Evolutionary conservation across 495 filamentous ascomycete genomes (phyloP), one percentile per base, ranked within the genome.

Genomic region (Penicillium odoratum): DNA sequence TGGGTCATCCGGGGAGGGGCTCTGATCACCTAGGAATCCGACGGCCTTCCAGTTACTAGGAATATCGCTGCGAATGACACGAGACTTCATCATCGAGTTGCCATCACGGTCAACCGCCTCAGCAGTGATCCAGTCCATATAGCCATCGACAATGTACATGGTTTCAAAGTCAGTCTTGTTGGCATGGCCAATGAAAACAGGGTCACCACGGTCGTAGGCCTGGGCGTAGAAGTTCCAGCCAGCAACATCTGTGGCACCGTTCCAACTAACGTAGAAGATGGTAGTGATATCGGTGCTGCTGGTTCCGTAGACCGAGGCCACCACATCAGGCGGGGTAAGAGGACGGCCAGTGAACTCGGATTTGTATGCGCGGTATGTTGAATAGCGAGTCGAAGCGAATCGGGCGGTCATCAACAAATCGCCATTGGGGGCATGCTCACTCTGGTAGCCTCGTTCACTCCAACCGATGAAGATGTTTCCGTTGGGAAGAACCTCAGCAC

Each of bases 391-490:
- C 4, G 70, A 73, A 3, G 58, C 63, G 49, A 78, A 78, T 25
- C 61, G 66, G 42, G 70, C 73, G 16, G 72, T 73, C 69, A 82
- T 81, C 28, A 85, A 65, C 3, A 78, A 63, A 29, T 78, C 78
- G 8, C 85, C 84, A 42, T 85, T 74, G 0, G 74, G 62, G 0
- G 74, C 72, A 63, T 81, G 83, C 60, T 88, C 84, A 5, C 79
- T 85, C 30, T 82, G 71, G 53, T 81, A 81, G 3, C 81, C 79
- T 4, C 74, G 69, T 33, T 81, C 78, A 31, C 85, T 85, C 83
- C 83, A 87, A 51, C 83, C 82, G 25, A 84, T 69, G 15, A 85
- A 78, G 38, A 77, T 60, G 58, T 85, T 85, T 31, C 77, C 81
- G 43, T 79, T 77, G 0, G 82, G 76, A 4, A 88, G 74, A 3